These are phyloP conservation scores for Geotrichum europaeum DNA, from an alignment of 1,139 yeast species.

Conservation along the genomic window DNA sequence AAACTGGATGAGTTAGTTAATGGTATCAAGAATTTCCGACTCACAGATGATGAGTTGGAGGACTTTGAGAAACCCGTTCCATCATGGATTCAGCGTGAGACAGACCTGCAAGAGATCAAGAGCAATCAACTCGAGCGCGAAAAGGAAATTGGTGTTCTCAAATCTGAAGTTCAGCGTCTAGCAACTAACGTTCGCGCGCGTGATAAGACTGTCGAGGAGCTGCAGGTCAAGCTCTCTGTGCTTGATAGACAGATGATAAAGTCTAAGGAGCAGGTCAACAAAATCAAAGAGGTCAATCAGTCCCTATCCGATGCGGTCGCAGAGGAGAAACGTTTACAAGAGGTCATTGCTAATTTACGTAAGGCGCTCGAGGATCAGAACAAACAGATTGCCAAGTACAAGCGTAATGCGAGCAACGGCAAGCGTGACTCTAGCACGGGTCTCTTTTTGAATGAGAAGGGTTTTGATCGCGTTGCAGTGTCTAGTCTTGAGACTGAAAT, in stretches of 20 bases:
- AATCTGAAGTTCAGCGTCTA: conserved; percentile 24
- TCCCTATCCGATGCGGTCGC: conserved; percentile 28
- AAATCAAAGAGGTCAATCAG: conserved; percentile 30
- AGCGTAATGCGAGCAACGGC: conserved; percentile 4
- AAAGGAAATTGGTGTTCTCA: conserved; percentile 24
- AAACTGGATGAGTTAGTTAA: conserved; percentile 3
- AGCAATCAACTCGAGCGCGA: conserved; percentile 21
- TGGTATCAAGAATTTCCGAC: background rate
- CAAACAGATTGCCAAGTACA: conserved; percentile 20
- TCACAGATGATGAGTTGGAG: background rate
- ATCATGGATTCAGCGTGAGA: conserved; percentile 25
- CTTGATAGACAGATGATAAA: conserved; percentile 42
- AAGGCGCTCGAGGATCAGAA: conserved; percentile 35
- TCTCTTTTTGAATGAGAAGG: background rate
- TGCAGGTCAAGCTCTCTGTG: conserved; percentile 41
- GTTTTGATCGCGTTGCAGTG: conserved; percentile 17
- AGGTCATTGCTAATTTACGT: conserved; percentile 23
- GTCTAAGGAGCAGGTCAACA: conserved; percentile 34
- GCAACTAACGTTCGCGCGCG: conserved; percentile 30
- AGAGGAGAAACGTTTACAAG: conserved; percentile 26
- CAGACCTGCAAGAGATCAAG: conserved; percentile 19
- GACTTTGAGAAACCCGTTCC: conserved; percentile 12
- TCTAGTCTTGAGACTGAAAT: conserved; percentile 23
- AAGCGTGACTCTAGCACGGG: conserved; percentile 1
- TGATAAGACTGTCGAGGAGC: conserved; percentile 40